Evolutionary conservation across 257 asterid species (phyloP), one percentile per base, ranked within the genome.

Genomic region (Handroanthus guayacan): DNA sequence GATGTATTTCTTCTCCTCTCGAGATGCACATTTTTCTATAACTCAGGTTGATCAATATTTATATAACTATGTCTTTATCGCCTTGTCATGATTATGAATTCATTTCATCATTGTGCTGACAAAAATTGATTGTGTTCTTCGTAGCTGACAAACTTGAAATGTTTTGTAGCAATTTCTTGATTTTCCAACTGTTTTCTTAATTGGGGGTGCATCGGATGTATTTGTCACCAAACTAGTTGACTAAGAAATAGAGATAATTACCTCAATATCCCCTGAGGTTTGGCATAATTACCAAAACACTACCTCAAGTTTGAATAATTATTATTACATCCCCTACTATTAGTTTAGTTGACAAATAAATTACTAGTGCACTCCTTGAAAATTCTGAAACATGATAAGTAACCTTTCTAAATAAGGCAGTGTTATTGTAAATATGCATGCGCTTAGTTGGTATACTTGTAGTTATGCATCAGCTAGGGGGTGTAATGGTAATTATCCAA

Each of bases 141-240:
- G 36, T 93, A 93, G 98, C 63, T 63, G 94, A 88, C 77, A 86
- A 80, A 57, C 91, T 93, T 17, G 90, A 80, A 52, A 74, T 68
- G 68, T 89, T 93, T 75, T 93, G 75, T 80, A 86, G 81, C 90
- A 89, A 62, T 88, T 79, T 81, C 98, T 95, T 47, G 98, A 86
- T 36, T 85, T 85, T 72, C 97, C 92, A 16, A 91, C 88, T 79
- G 92, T 91, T 67, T 88, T 91, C 89, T 78, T 91, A 57, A 73
- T 87, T 52, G 96, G 98, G 38, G 84, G 91, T 74, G 82, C 95
- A 17, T 75, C 90, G 3, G 97, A 93, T 82, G 60, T 88, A 72
- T 89, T 91, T 82, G 90, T 93, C 58, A 88, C 76, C 65, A 96
- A 91, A 86, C 64, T 93, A 55, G 78, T 97, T 79, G 96, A 93